Conservation (phyloP, 345 rosid species). For the Euphorbia lathyris region DNA sequence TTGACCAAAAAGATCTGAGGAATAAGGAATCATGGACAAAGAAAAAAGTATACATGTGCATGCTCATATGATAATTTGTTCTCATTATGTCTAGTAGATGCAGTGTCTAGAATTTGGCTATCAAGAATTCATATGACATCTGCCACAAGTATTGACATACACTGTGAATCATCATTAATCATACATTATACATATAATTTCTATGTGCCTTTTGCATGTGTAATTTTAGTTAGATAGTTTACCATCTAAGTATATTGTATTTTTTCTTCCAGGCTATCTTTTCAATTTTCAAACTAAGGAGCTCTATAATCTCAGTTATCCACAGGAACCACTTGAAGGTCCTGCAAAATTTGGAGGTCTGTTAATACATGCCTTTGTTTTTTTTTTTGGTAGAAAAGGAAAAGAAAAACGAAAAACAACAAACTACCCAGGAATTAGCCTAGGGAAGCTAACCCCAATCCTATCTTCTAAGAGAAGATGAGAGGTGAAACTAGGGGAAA, state of each 20-base stretch:
- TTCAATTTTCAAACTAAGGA: slow-evolving; percentile 88
- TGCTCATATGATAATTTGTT: background rate
- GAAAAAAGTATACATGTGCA: background rate
- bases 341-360: slow-evolving; percentile 89
- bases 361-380: slow-evolving; percentile 21
- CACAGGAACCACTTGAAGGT: slow-evolving; percentile 74
- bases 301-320: slow-evolving; percentile 87
- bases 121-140: background rate
- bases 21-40: background rate
- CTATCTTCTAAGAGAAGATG: too few species aligned
- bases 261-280: slow-evolving; percentile 63
- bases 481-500: too few species aligned
- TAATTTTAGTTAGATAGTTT: slow-evolving; percentile 9
- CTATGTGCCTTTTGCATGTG: background rate
- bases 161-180: background rate
- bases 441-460: too few species aligned
- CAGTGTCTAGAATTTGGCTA: background rate
- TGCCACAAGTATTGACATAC: background rate
- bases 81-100: background rate
- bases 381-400: too few species aligned
- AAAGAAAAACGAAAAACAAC: too few species aligned
- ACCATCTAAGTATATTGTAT: background rate
- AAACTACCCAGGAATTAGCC: too few species aligned
- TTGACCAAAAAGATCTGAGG: background rate
- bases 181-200: slow-evolving; percentile 1